Conservation (phyloP, 495 filamentous ascomycete species). For the Lasiosphaeriaceae sp. region DNA sequence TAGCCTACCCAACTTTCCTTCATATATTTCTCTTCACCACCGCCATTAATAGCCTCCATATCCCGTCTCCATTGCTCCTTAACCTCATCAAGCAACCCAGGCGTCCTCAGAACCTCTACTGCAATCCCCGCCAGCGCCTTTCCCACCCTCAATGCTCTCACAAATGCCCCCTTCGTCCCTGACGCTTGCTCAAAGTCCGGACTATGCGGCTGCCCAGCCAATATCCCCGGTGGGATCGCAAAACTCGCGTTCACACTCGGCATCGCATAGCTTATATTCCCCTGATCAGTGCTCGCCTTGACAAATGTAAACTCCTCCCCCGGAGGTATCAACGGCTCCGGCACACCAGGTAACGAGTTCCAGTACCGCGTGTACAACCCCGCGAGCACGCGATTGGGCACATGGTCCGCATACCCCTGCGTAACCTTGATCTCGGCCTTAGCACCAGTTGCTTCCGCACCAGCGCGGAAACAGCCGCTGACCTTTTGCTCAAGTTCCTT, state of each 20-base stretch:
- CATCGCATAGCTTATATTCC: conserved; percentile 61
- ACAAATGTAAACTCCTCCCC: not conserved
- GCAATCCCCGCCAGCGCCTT: conserved; percentile 53
- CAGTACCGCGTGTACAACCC: conserved; percentile 50
- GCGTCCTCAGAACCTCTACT: conserved; percentile 46
- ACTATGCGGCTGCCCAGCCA: conserved; percentile 49
- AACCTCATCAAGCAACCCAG: conserved; percentile 40
- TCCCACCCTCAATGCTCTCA: conserved; percentile 45
- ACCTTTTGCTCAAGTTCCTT: conserved; percentile 49
- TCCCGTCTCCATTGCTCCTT: conserved; percentile 25
- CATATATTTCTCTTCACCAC: too few species aligned
- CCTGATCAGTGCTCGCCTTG: conserved; percentile 54
- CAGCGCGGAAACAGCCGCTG: conserved; percentile 56
- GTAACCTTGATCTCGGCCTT: conserved; percentile 42
- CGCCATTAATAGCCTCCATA: not conserved
- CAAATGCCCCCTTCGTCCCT: conserved; percentile 50
- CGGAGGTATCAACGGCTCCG: conserved; percentile 11
- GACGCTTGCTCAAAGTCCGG: conserved; percentile 56
- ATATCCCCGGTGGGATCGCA: conserved; percentile 40
- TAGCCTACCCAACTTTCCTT: too few species aligned
- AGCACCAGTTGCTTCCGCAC: conserved; percentile 58
- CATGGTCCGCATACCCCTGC: conserved; percentile 56
- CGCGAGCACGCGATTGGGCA: conserved; percentile 56
- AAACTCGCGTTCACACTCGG: conserved; percentile 61
- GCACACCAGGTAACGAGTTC: conserved; percentile 40